Base-by-base conservation (phyloP, 129 eudicot genomes). In the Flaveria ramosissima region DNA sequence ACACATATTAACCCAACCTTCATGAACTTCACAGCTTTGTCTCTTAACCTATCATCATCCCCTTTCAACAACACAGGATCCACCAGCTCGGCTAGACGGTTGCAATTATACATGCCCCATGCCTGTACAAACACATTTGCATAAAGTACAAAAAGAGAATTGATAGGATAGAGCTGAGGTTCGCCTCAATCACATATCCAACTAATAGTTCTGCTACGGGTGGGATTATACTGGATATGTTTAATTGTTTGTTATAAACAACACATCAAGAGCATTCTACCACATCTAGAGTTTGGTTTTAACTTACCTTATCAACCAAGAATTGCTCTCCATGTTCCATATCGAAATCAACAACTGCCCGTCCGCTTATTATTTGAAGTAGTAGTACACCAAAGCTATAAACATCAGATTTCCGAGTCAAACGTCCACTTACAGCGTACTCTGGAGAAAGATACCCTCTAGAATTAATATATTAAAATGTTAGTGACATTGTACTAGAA, bases 371-470 rank as follows among this genome's bases (percentile, higher is more conserved):
- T 19, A 93, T 85, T 73, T 90, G 90, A 77, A 93, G 71, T 30
- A 93, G 77, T 41, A 92, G 75, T 16, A 90, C 98, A 24, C 98
- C 98, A n/a, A 77, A 92, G 85, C 98, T 90, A 43, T 92, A 92
- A 65, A 92, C 90, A 57, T 92, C 98, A 3, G 98, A 90, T 80
- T 92, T 92, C 3, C 92, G 77, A 39, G 94, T 88, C 67, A 90
- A 81, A 39, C 78, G 98, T 68, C 98, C 98, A 9, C 88, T 93
- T 24, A 88, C 30, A 16, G 98, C 98, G 13, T 88, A 93, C 79
- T 93, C 98, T 1, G 96, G 95, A 74, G 98, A 86, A 59, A 93
- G 83, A 81, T 93, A 93, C 77, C 98, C 98, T 82, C 98, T 93
- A 32, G 36, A 10, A 12, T 72, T 16, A 63, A 45, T 6, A 45